Evolutionary conservation across 2,329 filamentous ascomycete genomes (phyloP), one percentile per base, ranked within the genome.

Genomic region (Claviceps monticola): DNA sequence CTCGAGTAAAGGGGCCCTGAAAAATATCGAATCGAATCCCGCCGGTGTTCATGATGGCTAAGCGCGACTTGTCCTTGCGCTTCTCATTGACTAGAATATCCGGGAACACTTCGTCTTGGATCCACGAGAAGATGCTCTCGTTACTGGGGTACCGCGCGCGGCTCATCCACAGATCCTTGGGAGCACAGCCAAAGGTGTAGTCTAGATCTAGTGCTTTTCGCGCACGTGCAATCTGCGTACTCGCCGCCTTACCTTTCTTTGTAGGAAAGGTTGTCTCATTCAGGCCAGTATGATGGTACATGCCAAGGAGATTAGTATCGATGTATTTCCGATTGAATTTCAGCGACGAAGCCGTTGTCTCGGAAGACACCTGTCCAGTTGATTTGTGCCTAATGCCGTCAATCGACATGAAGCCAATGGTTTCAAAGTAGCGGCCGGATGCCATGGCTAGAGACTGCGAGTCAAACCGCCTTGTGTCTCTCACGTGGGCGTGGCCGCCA

Each of bases 11-110:
- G 0, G 83, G 74, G 0, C 93, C 93, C 65, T 91, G 82, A 74
- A 96, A 95, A 55, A 98, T 86, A 65, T 98, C 93, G 66, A 97
- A 98, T 45, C 93, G 86, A 57, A 98, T 82, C 3, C 86, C 87
- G 26, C 93, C 93, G 0, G 88, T 95, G 67, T 98, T 98, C 52
- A 86, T 74, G 49, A 97, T 79, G 34, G 84, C 82, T 11, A 97
- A 69, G 6, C 80, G 77, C 9, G 88, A 76, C 42, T 77, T 74
- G 52, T 82, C 74, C 23, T 75, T 71, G 4, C 83, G 74, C 36
- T 74, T 69, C 42, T 77, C 62, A 51, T 80, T 81, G 52, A 71
- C 68, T 36, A 89, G 69, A 2, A 83, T 70, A 44, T 78, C 78
- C 0, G 88, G 87, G 1, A 97, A 72, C 0, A 96, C 80, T 51